phyloP scores from a whole-genome alignment of 306 rosid species.

The Cicer yamashitae region DNA sequence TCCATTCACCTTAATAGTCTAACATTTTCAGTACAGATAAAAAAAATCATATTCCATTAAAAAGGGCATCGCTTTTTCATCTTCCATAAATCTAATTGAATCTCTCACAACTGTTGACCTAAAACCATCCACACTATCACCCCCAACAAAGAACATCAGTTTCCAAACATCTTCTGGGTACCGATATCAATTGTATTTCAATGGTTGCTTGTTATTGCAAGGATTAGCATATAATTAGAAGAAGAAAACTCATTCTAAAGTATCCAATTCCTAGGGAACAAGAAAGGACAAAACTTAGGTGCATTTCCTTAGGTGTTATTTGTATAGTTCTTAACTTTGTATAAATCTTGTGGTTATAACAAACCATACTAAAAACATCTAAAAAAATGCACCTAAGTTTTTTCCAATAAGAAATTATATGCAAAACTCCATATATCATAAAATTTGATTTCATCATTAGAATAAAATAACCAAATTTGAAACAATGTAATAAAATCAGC shows the following conservation, averaged over 20 bases:
- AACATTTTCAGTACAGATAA: slow-evolving; percentile 15
- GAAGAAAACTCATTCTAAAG: background rate
- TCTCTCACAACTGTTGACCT: slow-evolving; percentile 33
- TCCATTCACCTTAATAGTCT: slow-evolving; percentile 19
- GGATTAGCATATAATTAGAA: slow-evolving; percentile 1
- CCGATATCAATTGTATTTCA: background rate
- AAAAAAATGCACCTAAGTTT: too few species aligned
- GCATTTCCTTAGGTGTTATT: too few species aligned
- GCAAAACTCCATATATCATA: background rate
- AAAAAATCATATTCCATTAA: background rate
- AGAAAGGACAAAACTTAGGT: too few species aligned
- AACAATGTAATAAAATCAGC: slow-evolving; percentile 20
- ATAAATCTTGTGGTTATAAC: too few species aligned
- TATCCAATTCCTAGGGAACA: slow-evolving; percentile 1
- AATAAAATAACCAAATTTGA: slow-evolving; percentile 25
- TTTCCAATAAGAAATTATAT: slow-evolving; percentile 16
- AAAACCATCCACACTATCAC: slow-evolving; percentile 3
- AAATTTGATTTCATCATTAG: background rate
- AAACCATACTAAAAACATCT: too few species aligned
- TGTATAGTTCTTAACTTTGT: too few species aligned
- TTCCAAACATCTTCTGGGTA: background rate
- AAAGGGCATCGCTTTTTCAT: background rate
- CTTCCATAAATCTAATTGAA: slow-evolving; percentile 21
- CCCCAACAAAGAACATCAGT: background rate
- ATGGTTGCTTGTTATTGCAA: slow-evolving; percentile 8